Conservation (phyloP, 352 stramenopile genomes). For the Globisporangium mamillatum region DNA sequence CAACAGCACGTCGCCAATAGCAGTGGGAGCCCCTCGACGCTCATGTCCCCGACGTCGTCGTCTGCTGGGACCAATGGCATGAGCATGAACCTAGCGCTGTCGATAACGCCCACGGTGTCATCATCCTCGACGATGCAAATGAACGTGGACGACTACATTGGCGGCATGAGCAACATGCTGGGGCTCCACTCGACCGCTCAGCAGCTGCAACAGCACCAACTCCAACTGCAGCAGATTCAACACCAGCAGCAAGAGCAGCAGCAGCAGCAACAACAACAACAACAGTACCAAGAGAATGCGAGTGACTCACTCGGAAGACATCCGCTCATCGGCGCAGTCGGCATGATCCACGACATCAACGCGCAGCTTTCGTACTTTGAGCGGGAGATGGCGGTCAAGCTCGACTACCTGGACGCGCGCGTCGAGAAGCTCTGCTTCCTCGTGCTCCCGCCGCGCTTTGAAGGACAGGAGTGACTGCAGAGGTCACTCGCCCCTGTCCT, state of each 20-base stretch:
- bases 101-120: background rate
- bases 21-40: background rate
- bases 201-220: constrained; percentile 10
- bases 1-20: background rate
- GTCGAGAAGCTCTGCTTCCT: constrained; percentile 56
- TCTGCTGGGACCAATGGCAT: background rate
- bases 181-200: constrained; percentile 1
- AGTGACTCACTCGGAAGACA: constrained; percentile 11
- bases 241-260: constrained; percentile 9
- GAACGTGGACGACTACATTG: constrained; percentile 36
- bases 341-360: constrained; percentile 41
- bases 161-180: constrained; percentile 19
- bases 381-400: constrained; percentile 43
- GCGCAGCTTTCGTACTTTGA: constrained; percentile 52
- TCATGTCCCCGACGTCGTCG: constrained; percentile 4
- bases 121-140: background rate
- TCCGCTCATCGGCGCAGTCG: constrained; percentile 27
- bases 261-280: constrained; percentile 6
- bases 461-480: background rate
- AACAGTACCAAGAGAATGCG: background rate
- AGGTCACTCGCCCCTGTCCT: too few relatives aligned
- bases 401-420: constrained; percentile 62
- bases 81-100: background rate
- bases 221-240: background rate
- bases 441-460: constrained; percentile 33